A percentile compares a stretch with the other conserved stretches of the same genome.
Evolutionary conservation across 116 monocot genomes (phyloP).

Genomic region (Posidonia oceanica): DNA sequence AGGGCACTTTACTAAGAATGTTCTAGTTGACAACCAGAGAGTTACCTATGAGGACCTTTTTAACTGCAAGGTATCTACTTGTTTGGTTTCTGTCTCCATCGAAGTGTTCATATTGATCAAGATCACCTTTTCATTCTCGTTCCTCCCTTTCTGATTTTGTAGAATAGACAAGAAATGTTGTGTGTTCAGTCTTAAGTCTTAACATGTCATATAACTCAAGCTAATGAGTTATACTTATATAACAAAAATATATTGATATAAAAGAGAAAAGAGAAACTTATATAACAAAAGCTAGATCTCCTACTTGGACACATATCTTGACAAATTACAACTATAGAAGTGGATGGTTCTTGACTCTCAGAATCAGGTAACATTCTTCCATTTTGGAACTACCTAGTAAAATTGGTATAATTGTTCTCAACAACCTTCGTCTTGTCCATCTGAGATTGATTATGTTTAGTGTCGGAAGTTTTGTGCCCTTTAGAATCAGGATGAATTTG

Average conservation of each 20-base stretch:
- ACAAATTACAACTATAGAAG: constrained; percentile 59
- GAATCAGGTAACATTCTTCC: constrained; percentile 16
- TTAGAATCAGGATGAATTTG: constrained; percentile 14
- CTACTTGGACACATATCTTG: constrained; percentile 98
- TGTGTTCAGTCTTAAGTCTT: too few species aligned
- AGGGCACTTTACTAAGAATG: constrained; percentile 4
- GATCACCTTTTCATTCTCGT: constrained; percentile 98
- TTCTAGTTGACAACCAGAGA: constrained; percentile 1
- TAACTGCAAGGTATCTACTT: constrained; percentile 74
- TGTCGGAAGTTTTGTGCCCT: constrained; percentile 17
- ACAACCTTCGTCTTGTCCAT: too few species aligned
- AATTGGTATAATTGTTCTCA: too few species aligned
- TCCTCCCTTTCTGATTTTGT: constrained; percentile 82
- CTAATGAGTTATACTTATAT: too few species aligned
- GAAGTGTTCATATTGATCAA: constrained; percentile 77
- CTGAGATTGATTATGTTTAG: too few species aligned
- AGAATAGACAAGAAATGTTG: too few species aligned
- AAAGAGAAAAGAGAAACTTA: not conserved
- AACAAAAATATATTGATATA: too few species aligned
- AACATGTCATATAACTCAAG: not conserved
- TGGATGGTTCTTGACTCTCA: constrained; percentile 26
- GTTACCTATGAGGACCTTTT: constrained; percentile 52
- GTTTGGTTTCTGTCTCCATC: constrained; percentile 96
- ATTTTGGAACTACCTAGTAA: constrained; percentile 3
- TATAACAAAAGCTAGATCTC: not conserved